Percentiles rank a stretch among this genome's conserved stretches.
Conservation (phyloP, 2,329 filamentous ascomycete species). For the Metarhizium album region DNA sequence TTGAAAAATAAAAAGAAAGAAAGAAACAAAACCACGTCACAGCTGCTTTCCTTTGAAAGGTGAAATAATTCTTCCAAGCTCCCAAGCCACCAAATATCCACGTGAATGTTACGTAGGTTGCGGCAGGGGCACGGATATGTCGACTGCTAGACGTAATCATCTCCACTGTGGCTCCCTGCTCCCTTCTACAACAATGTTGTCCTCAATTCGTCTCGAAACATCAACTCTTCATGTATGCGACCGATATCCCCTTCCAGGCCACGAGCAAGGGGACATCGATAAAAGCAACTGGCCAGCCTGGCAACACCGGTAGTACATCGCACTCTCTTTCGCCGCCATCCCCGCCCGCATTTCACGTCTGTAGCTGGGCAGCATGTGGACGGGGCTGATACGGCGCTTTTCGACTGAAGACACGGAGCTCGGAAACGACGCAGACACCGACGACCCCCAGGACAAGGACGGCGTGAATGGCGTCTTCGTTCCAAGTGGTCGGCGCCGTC, state of each 20-base stretch:
- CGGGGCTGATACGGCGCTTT: conserved; percentile 59
- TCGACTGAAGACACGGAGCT: conserved; percentile 35
- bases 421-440: conserved; percentile 16
- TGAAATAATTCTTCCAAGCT: no score
- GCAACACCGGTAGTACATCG: neutral
- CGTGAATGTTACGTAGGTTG: no score
- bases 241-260: neutral
- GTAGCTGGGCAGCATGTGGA: conserved; percentile 32
- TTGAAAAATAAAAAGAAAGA: neutral
- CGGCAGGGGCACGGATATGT: no score
- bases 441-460: conserved; percentile 21
- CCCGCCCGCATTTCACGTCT: conserved; percentile 2
- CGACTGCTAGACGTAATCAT: neutral
- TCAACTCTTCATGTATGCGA: conserved; percentile 1
- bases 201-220: neutral
- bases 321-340: neutral
- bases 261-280: neutral
- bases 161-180: conserved; percentile 2
- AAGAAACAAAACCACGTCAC: neutral
- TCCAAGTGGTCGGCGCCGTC: conserved; percentile 37
- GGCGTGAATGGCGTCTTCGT: conserved; percentile 48
- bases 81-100: no score
- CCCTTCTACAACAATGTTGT: neutral
- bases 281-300: neutral
- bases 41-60: no score